A percentile compares a stretch with the other conserved stretches of the same genome.
phyloP scores from a whole-genome alignment of 2,329 filamentous ascomycete species.

The Microthyrium microscopicum region DNA sequence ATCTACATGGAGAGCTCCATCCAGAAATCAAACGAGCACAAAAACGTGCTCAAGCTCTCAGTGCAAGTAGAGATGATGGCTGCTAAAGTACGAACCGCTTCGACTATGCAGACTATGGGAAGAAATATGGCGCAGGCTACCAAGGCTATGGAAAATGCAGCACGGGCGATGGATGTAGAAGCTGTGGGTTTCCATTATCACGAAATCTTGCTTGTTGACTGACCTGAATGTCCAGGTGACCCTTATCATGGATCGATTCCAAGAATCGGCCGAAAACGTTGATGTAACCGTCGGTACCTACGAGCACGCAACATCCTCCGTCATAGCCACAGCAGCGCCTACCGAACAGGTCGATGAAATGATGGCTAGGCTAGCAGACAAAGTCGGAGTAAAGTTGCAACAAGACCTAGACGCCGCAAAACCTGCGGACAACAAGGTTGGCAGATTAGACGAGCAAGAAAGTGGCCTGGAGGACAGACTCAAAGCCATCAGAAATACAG shows the following conservation, averaged over 20 bases:
- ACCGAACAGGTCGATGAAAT: slow-evolving; percentile 78
- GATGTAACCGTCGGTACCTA: slow-evolving; percentile 50
- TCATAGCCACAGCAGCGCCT: slow-evolving; percentile 56
- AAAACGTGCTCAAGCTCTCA: slow-evolving; percentile 40
- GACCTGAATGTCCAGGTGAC: slow-evolving; percentile 32
- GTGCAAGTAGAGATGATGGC: slow-evolving; percentile 43
- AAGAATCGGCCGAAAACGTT: slow-evolving; percentile 37
- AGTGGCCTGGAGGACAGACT: slow-evolving; percentile 49
- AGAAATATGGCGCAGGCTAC: slow-evolving; percentile 47
- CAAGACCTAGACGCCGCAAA: slow-evolving; percentile 52
- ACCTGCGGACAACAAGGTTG: slow-evolving; percentile 37
- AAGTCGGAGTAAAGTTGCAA: slow-evolving; percentile 68
- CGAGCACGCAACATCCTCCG: slow-evolving; percentile 67
- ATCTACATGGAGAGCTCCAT: slow-evolving; percentile 48
- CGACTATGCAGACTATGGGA: slow-evolving; percentile 45
- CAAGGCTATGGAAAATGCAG: slow-evolving; percentile 43
- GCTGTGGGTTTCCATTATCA: slow-evolving; percentile 26
- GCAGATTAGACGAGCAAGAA: slow-evolving; percentile 62
- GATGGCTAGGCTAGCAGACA: slow-evolving; percentile 72
- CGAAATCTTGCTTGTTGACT: slow-evolving; percentile 1
- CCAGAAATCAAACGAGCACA: slow-evolving; percentile 44
- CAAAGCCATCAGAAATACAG: slow-evolving; percentile 38
- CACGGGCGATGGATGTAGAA: slow-evolving; percentile 47
- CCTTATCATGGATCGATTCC: slow-evolving; percentile 49
- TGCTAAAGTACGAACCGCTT: slow-evolving; percentile 43